Evolutionary conservation across 129 eudicot genomes (phyloP).

Genomic region (Artemisia tridentata): DNA sequence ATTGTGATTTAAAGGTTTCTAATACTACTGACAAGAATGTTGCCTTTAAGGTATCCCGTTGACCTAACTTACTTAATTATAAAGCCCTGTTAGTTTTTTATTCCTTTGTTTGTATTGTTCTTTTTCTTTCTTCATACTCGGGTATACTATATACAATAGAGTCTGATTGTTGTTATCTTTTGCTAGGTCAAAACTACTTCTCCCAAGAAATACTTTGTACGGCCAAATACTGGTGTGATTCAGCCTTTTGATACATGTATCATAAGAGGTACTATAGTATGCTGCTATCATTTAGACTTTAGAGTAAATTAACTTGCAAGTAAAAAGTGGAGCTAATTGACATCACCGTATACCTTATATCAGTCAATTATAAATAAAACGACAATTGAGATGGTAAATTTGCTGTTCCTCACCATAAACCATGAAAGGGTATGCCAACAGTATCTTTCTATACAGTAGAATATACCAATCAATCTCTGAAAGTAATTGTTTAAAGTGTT

Average conservation of each 20-base stretch:
- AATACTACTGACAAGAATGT: slow-evolving; percentile 69
- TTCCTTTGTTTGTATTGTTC: slow-evolving; percentile 11
- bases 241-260: slow-evolving; percentile 67
- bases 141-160: background rate
- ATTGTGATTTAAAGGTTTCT: slow-evolving; percentile 78
- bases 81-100: background rate
- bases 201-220: slow-evolving; percentile 91
- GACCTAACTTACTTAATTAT: background rate
- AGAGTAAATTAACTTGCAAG: slow-evolving; percentile 5
- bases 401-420: background rate
- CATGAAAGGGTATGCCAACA: background rate
- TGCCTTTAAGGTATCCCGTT: slow-evolving; percentile 74
- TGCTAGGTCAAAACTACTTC: slow-evolving; percentile 90
- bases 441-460: too few species aligned
- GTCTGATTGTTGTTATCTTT: slow-evolving; percentile 6
- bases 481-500: too few species aligned
- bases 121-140: background rate
- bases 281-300: slow-evolving; percentile 10
- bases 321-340: slow-evolving; percentile 6
- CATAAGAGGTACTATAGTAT: slow-evolving; percentile 59
- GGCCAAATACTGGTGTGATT: slow-evolving; percentile 84
- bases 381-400: background rate
- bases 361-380: slow-evolving; percentile 10
- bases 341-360: background rate
- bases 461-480: too few species aligned